These are phyloP conservation scores for Populus tremula DNA, from an alignment of 345 rosid genomes.

Conservation along the genomic window DNA sequence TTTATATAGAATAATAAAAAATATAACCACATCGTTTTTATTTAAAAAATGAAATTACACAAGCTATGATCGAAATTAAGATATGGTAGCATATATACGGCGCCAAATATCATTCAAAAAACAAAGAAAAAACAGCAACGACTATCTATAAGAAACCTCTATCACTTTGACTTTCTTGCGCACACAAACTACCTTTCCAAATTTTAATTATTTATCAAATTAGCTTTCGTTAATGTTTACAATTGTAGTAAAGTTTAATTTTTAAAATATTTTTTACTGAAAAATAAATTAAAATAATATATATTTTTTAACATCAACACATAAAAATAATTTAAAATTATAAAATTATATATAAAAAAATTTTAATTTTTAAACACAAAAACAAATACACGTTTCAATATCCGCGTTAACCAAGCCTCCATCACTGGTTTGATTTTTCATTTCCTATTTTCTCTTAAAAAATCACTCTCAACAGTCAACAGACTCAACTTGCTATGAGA, in stretches of 20 bases:
- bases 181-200: neutral
- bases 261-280: no score
- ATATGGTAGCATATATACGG: neutral
- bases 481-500: neutral
- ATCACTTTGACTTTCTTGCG: neutral
- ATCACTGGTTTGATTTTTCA: constrained; percentile 15
- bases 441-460: neutral
- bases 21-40: no score
- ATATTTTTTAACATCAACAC: no score
- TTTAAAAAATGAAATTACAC: no score
- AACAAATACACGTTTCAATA: neutral
- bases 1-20: no score
- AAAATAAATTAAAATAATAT: no score
- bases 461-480: neutral
- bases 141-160: constrained; percentile 6
- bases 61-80: no score
- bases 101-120: constrained; percentile 20
- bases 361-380: no score
- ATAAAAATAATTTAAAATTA: no score
- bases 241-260: no score
- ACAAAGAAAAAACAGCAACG: neutral
- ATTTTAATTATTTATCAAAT: constrained; percentile 1
- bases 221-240: neutral
- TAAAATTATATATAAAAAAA: no score
- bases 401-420: constrained; percentile 34